Base-by-base conservation (phyloP, 352 stramenopile genomes). In the Hyphochytrium catenoides region DNA sequence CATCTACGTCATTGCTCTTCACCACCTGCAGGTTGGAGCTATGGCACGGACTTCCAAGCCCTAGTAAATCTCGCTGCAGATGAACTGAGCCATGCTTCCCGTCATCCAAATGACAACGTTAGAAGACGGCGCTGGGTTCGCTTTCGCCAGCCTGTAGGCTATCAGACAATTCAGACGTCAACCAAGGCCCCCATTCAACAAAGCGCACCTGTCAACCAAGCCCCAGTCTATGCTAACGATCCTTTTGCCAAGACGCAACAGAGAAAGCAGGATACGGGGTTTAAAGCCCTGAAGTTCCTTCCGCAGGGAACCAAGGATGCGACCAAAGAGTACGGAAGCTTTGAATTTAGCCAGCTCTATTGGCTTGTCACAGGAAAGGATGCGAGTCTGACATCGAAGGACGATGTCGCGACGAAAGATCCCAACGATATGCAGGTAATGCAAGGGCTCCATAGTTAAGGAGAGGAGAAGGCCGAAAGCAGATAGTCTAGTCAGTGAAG, bases 271-370 rank as follows among this genome's bases (percentile, higher is more conserved):
- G n/a, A n/a, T n/a, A 76, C 64, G 8, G 68, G 66, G 0, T 84
- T 84, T 33, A 64, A 67, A 23, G 76, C 76, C 38, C 65, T 83
- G 41, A 79, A 77, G 34, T 84, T 84, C 41, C 43, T 65, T 6
- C 58, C 76, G 36, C 64, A 67, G 8, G 59, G 63, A 36, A 67
- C 59, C 18, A 84, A 84, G 40, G 69, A 84, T 41, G 78, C 70
- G 46, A 84, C 69, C 30, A 84, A 81, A 32, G 69, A 84, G 42
- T 84, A 84, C 46, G 64, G 78, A 44, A 84, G 66, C 38, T 71
- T 84, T 26, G 39, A 46, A 27, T 42, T 84, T 19, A 67, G 56
- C 17, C 59, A 78, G 24, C 59, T 84, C 5, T 66, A 64, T 50
- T 84, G 69, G 69, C 56, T 84, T 40, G 62, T 84, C 20, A 84